A percentile compares a stretch with the other conserved stretches of the same genome.
Evolutionary conservation across 2,329 filamentous ascomycete species (phyloP).

Genomic region (Drechslerella dactyloides): DNA sequence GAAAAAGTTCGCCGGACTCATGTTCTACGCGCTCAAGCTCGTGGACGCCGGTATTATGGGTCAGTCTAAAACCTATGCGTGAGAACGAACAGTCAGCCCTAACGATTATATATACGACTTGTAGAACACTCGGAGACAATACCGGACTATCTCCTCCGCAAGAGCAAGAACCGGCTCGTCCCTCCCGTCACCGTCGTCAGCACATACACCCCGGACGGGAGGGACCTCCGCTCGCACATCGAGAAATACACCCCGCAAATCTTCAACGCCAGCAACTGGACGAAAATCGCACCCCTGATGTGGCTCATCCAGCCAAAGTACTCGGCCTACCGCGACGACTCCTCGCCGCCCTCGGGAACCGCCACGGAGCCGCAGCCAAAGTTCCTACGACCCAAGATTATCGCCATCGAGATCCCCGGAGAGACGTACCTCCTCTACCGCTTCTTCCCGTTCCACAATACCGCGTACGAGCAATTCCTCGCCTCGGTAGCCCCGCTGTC

Average conservation of each 20-base stretch:
- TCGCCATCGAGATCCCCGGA: conserved; percentile 20
- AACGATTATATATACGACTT: background rate
- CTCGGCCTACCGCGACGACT: background rate
- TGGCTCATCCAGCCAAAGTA: conserved; percentile 15
- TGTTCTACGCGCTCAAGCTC: conserved; percentile 28
- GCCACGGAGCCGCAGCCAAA: conserved; percentile 1
- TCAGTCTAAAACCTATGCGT: background rate
- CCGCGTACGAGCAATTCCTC: conserved; percentile 5
- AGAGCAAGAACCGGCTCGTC: conserved; percentile 6
- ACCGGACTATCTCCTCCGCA: conserved; percentile 16
- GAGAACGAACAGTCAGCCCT: no score
- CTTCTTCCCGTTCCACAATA: conserved; percentile 7
- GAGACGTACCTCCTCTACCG: conserved; percentile 21
- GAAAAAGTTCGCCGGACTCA: conserved; percentile 35
- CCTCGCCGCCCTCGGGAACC: background rate
- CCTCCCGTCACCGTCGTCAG: conserved; percentile 5
- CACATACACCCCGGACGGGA: conserved; percentile 18
- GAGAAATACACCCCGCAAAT: conserved; percentile 27
- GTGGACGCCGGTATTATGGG: conserved; percentile 1
- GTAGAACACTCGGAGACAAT: conserved; percentile 30
- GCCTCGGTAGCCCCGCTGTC: background rate
- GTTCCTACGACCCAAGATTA: conserved; percentile 14
- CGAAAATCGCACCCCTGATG: conserved; percentile 15
- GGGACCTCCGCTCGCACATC: conserved; percentile 6
- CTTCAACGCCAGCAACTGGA: conserved; percentile 18